Base-by-base conservation (phyloP, 208 protist genomes). In the Acanthamoeba quina region DNA sequence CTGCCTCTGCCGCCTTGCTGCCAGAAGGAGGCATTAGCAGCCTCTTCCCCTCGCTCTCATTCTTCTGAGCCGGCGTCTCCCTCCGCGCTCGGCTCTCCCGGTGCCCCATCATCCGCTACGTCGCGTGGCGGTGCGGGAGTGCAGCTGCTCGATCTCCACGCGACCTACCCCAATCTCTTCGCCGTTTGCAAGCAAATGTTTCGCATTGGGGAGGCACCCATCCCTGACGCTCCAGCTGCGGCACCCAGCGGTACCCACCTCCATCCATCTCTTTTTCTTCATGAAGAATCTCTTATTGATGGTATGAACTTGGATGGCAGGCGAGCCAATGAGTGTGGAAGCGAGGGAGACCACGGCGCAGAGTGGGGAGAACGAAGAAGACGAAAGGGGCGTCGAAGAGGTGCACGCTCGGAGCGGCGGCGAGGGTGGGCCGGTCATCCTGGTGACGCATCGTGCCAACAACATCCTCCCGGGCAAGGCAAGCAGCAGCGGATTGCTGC, bases 401-500 rank as follows among this genome's bases (percentile, higher is more conserved):
- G 58, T 64, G 17, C 64, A 21, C 29, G 72, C 3, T 26, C 21
- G 29, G 37, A 44, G 72, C 34, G 29, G 72, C 64, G 64, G 17
- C 17, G 26, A 10, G 7, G 29, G 72, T 31, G 41, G 41, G 5
- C 7, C 72, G 72, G 10, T 37, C 41, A 82, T 82, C 26, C 72
- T 82, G 72, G 37, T 82, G 37, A 82, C 72, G 11, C 72, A 82
- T 37, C 34, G 72, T 24, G 64, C 64, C 64, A 72, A 72, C 64
- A 72, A 37, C 64, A 29, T 37, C 29, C 26, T 72, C 29, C 24
- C 58, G 58, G 21, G 19, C 19, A 60, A 24, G 54, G 13, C 54
- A 24, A 76, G 68, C 29, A 26, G 68, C 19, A 47, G 5, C 29
- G 24, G 34, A 29, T 76, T 15, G 34, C 21, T n/a, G 41, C 72